Evolutionary conservation across 2,329 filamentous ascomycete species (phyloP).

Genomic region (Calcarisporium arbuscula): DNA sequence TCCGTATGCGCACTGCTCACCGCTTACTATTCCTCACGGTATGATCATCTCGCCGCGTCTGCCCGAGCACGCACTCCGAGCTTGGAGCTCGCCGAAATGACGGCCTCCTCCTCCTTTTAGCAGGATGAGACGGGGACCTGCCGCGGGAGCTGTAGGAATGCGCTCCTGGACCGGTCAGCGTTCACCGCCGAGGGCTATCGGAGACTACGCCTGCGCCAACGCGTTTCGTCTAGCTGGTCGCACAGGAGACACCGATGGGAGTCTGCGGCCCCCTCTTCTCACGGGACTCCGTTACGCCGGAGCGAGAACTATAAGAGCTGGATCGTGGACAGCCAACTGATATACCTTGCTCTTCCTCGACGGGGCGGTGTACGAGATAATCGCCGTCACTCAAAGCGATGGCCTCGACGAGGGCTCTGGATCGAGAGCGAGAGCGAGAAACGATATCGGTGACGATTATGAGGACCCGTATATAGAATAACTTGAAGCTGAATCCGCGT

Average conservation of each 20-base stretch:
- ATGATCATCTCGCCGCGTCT: conserved; percentile 10
- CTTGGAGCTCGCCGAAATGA: conserved; percentile 13
- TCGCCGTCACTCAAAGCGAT: conserved; percentile 20
- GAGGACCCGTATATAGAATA: conserved; percentile 72
- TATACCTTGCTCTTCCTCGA: conserved; percentile 17
- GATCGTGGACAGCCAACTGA: conserved; percentile 36
- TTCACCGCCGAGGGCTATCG: conserved; percentile 21
- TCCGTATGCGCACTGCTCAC: conserved; percentile 19
- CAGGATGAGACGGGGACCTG: conserved; percentile 19
- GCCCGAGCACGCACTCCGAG: conserved; percentile 14
- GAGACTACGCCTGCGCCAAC: conserved; percentile 23
- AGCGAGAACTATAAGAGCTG: conserved; percentile 36
- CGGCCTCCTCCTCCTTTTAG: conserved; percentile 11
- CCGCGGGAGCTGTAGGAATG: conserved; percentile 23
- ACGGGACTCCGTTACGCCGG: conserved; percentile 12
- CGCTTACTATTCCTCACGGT: conserved; percentile 25
- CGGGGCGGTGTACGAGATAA: conserved; percentile 21
- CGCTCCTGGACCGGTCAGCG: conserved; percentile 17
- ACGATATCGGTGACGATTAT: conserved; percentile 43
- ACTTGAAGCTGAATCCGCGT: conserved; percentile 68
- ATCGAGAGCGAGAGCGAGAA: conserved; percentile 31
- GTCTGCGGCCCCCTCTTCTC: conserved; percentile 12
- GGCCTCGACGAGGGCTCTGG: conserved; percentile 13
- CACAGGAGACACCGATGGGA: conserved; percentile 26
- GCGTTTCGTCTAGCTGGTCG: conserved; percentile 15